Evolutionary conservation across 2,329 filamentous ascomycete genomes (phyloP), one percentile per base, ranked within the genome.

Genomic region (Cladobotryum mycophilum): DNA sequence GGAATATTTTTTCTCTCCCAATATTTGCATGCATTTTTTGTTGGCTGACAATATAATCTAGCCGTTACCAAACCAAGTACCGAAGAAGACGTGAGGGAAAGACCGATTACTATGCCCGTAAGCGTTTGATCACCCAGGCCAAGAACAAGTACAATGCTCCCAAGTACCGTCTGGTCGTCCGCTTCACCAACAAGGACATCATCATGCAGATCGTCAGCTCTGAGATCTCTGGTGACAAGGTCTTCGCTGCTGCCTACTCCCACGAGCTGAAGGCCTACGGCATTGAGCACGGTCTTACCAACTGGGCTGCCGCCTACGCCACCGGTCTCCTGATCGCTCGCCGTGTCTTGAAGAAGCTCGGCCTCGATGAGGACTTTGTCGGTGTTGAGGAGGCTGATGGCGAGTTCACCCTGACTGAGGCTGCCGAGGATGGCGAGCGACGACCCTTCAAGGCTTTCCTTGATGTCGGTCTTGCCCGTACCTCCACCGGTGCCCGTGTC

Each of bases 71-170:
- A 83, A 96, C 93, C 73, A 99, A 99, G 87, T 99, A 96, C 88
- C 93, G 90, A 83, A 91, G 93, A 74, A 86, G 93, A 77, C 85
- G 89, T 64, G 72, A 86, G 70, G 93, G 93, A 73, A 99, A 99
- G 88, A 99, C 93, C 80, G 93, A 99, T 76, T 99, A 99, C 89
- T 97, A 96, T 76, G 93, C 93, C 73, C 92, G 93, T 76, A 97
- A 97, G 89, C 88, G 93, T 71, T 84, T 99, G 76, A 93, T 97
- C 82, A 91, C 89, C 81, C 93, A 99, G 84, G 93, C 93, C 80
- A 99, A 97, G 89, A 99, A 99, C 89, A 99, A 99, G 88, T 99
- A 97, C 88, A 95, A 95, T 80, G 88, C 93, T 60, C 93, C 93
- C 78, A 99, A 99, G 85, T 97, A 99, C 87, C 89, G 93, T 71